phyloP scores from a whole-genome alignment of 208 protist genomes.

The Perkinsela sp. region DNA sequence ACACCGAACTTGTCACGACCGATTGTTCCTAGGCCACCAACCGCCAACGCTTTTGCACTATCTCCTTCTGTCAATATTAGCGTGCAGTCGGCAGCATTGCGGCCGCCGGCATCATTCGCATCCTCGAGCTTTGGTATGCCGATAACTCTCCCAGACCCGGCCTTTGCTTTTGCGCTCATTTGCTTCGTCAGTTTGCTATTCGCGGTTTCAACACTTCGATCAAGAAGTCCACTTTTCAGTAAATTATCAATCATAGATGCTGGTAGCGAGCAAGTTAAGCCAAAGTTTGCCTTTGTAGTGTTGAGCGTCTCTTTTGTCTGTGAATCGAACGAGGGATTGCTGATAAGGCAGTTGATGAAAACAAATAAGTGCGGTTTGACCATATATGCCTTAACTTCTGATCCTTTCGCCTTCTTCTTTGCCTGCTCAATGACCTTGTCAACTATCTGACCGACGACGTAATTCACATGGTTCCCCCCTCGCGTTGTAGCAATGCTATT shows the following conservation, averaged over 20 bases:
- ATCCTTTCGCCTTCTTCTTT: slow-evolving; percentile 82
- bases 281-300: slow-evolving; percentile 74
- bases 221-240: slow-evolving; percentile 73
- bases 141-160: slow-evolving; percentile 39
- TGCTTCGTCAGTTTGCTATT: slow-evolving; percentile 76
- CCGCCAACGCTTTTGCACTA: slow-evolving; percentile 90
- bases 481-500: slow-evolving; percentile 94
- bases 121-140: slow-evolving; percentile 98
- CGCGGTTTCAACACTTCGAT: slow-evolving; percentile 74
- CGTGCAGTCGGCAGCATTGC: slow-evolving; percentile 80
- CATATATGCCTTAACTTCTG: slow-evolving; percentile 78
- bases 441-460: slow-evolving; percentile 82
- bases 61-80: slow-evolving; percentile 99
- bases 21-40: slow-evolving; percentile 86
- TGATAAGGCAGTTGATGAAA: slow-evolving; percentile 96
- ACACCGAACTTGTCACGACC: slow-evolving; percentile 96
- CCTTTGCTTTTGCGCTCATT: slow-evolving; percentile 41
- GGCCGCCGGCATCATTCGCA: slow-evolving; percentile 92
- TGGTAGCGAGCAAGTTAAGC: slow-evolving; percentile 75
- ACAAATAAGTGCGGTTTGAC: slow-evolving; percentile 92
- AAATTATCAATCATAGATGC: slow-evolving; percentile 79
- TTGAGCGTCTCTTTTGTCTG: slow-evolving; percentile 99
- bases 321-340: slow-evolving; percentile 97
- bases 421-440: slow-evolving; percentile 55
- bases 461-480: slow-evolving; percentile 95